Evolutionary conservation across 2,329 filamentous ascomycete genomes (phyloP).

Genomic region (Epicoccum sorghinum): DNA sequence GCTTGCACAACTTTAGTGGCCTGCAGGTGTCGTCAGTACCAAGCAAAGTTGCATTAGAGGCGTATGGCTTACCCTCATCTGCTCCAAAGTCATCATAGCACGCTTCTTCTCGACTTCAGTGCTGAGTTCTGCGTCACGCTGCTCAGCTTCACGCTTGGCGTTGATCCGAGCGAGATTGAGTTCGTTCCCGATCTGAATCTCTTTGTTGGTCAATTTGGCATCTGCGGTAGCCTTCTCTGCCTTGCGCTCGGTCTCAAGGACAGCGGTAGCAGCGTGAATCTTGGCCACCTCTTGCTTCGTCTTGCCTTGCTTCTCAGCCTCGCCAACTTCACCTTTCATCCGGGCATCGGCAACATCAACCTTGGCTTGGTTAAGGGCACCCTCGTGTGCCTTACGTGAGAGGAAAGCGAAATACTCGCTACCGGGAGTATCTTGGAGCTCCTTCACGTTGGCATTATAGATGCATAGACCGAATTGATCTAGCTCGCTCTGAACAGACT

Average conservation of each 20-base stretch:
- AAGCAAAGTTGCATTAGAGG: background rate
- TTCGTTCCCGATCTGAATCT: slow-evolving; percentile 74
- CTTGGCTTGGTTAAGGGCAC: slow-evolving; percentile 79
- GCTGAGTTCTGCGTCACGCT: slow-evolving; percentile 80
- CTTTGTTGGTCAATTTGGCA: slow-evolving; percentile 73
- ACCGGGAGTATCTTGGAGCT: slow-evolving; percentile 80
- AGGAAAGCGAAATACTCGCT: slow-evolving; percentile 85
- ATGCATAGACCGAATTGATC: slow-evolving; percentile 67
- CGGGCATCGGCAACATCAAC: slow-evolving; percentile 65
- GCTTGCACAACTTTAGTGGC: slow-evolving; percentile 81
- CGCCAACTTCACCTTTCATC: slow-evolving; percentile 73
- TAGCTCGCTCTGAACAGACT: slow-evolving; percentile 76
- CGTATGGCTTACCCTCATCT: background rate
- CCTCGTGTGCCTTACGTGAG: slow-evolving; percentile 82
- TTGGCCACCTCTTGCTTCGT: slow-evolving; percentile 87
- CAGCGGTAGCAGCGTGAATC: slow-evolving; percentile 84
- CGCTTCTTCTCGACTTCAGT: slow-evolving; percentile 77
- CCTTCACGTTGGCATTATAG: slow-evolving; percentile 81
- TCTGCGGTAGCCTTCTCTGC: slow-evolving; percentile 81
- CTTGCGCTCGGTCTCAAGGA: slow-evolving; percentile 83
- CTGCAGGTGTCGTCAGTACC: slow-evolving; percentile 50
- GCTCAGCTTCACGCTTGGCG: slow-evolving; percentile 74
- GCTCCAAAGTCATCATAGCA: slow-evolving; percentile 79
- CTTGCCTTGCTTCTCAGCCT: slow-evolving; percentile 77
- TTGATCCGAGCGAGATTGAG: slow-evolving; percentile 78